Conservation (phyloP, 2,329 filamentous ascomycete species). For the Exophiala bonariae region DNA sequence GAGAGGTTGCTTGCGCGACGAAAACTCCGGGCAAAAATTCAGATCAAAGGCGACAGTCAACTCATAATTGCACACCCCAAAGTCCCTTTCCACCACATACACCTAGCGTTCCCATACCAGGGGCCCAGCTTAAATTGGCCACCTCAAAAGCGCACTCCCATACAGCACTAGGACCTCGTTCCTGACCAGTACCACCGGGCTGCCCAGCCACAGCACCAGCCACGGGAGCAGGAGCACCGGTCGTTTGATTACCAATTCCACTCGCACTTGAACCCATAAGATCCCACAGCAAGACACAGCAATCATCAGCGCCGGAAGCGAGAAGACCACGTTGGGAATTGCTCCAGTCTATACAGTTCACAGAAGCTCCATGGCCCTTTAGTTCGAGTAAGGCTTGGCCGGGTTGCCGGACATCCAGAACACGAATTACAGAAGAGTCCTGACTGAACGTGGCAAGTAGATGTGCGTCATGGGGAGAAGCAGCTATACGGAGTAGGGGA, state of each 20-base stretch:
- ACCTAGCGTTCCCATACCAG: constrained; percentile 42
- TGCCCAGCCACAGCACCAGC: constrained; percentile 5
- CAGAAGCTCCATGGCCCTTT: constrained; percentile 77
- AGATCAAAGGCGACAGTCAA: too few relatives aligned
- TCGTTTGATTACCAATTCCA: constrained; percentile 1
- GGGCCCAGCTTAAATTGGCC: constrained; percentile 49
- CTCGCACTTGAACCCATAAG: constrained; percentile 62
- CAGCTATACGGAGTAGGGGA: constrained; percentile 73
- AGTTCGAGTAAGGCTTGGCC: constrained; percentile 93
- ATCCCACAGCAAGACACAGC: constrained; percentile 90
- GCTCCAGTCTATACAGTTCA: constrained; percentile 97
- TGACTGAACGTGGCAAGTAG: constrained; percentile 95
- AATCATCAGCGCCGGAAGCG: constrained; percentile 90
- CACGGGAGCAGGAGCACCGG: constrained; percentile 20
- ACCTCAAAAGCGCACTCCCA: constrained; percentile 50
- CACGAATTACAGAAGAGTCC: constrained; percentile 88
- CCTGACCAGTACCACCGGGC: constrained; percentile 28
- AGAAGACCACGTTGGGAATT: constrained; percentile 82
- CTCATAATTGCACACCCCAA: constrained; percentile 40
- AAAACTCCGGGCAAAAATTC: too few relatives aligned
- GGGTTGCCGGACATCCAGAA: constrained; percentile 93
- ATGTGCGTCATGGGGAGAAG: constrained; percentile 80
- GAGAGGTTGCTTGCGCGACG: too few relatives aligned
- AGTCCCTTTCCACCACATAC: constrained; percentile 47
- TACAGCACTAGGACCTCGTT: constrained; percentile 45